Base-by-base conservation (phyloP, 306 rosid species). In the Rosa multiflora region DNA sequence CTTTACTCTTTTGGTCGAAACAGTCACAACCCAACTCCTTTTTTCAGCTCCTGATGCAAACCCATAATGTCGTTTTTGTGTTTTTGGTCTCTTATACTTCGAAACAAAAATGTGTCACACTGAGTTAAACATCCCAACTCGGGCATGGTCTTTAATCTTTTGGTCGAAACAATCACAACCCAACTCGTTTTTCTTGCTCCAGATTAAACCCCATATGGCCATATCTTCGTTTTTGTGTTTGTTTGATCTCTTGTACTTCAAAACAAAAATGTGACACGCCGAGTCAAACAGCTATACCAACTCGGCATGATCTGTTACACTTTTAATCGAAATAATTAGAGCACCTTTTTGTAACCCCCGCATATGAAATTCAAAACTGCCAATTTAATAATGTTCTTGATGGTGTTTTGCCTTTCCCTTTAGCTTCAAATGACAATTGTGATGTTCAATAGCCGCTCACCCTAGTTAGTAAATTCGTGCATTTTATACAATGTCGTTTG, bases 51-150 rank as follows among this genome's bases (percentile, higher is more conserved):
- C 44, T 2, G 10, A 44, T 44, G 20, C 62, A 9, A 43, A 75
- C 70, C 70, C 70, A 61, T 15, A 0, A 62, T 0, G 5, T 26
- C 6, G 10, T 21, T 74, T 39, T 56, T 14, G 8, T 46, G 43
- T 64, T 43, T 20, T 42, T 20, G 35, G 42, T 68, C 18, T 68
- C 9, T 18, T 42, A 32, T 32, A 11, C 42, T 29, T 32, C 9
- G 17, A 15, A 63, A 29, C 40, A 11, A 44, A 44, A 44, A 44
- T 44, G 47, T 44, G 47, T 44, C 47, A 44, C 32, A 53, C 68
- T 44, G 67, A 69, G 42, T 75, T 70, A 70, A 44, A 5, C 47
- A 68, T 2, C 75, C 42, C 47, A 47, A 52, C 73, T 55, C 35
- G 62, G 39, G 0, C 18, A 10, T 55, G 6, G 1, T 59, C 76